These are phyloP conservation scores for Lecanosticta acicola DNA, from an alignment of 2,329 filamentous ascomycete species.

Conservation along the genomic window DNA sequence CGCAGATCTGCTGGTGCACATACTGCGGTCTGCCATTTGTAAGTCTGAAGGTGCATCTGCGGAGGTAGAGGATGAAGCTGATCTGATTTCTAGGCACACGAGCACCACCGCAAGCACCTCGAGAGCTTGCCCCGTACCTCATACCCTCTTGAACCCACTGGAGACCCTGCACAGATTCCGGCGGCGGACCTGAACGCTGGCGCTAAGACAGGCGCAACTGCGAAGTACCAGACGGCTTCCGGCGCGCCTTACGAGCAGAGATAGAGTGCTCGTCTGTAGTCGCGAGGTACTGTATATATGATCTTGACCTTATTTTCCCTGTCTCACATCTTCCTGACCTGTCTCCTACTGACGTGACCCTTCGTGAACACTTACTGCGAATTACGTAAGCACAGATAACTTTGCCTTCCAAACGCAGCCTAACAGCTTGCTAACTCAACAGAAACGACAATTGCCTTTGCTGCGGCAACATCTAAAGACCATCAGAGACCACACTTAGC, in stretches of 20 bases:
- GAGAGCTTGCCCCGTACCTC: conserved; percentile 69
- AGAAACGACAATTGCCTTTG: no score
- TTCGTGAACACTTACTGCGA: no score
- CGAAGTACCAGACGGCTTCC: conserved; percentile 49
- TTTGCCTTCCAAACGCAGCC: no score
- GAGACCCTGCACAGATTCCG: conserved; percentile 54
- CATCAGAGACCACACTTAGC: no score
- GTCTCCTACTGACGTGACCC: no score
- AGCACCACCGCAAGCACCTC: conserved; percentile 78
- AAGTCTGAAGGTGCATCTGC: conserved; percentile 38
- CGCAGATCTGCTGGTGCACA: conserved; percentile 80
- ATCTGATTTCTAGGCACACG: conserved; percentile 62
- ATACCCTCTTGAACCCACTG: conserved; percentile 64
- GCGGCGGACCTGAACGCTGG: conserved; percentile 35
- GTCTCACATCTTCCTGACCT: neutral
- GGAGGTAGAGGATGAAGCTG: neutral
- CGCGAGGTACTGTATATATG: neutral
- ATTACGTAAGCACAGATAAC: no score
- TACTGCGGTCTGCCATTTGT: conserved; percentile 95
- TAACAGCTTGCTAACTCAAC: no score
- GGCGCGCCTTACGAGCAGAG: conserved; percentile 56
- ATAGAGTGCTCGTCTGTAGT: conserved; percentile 35
- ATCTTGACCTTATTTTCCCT: neutral
- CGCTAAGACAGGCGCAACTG: conserved; percentile 29
- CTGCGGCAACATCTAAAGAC: no score